Evolutionary conservation across 2,329 filamentous ascomycete species (phyloP).

Genomic region (Fusarium graminum): DNA sequence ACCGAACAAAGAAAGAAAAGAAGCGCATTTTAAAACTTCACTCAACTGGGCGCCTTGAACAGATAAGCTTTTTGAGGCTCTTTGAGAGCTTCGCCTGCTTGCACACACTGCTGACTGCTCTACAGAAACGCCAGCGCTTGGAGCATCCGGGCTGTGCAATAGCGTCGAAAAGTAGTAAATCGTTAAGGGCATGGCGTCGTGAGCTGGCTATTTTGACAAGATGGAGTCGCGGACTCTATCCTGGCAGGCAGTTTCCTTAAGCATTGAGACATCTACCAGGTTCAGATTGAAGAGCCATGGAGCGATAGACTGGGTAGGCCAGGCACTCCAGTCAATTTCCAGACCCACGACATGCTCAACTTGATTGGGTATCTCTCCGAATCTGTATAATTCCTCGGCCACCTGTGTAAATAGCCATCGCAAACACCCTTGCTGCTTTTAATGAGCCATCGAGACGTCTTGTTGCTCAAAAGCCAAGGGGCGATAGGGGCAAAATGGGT

Average conservation of each 20-base stretch:
- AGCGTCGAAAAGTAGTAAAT: slow-evolving; percentile 40
- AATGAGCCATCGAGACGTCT: slow-evolving; percentile 20
- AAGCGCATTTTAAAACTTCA: slow-evolving; percentile 18
- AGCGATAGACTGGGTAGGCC: not conserved
- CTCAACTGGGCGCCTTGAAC: slow-evolving; percentile 25
- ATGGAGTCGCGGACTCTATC: slow-evolving; percentile 33
- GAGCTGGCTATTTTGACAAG: slow-evolving; percentile 43
- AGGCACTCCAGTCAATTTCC: not conserved
- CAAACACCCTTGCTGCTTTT: slow-evolving; percentile 13
- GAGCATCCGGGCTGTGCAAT: slow-evolving; percentile 29
- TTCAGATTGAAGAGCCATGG: not conserved
- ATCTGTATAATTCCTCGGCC: not conserved
- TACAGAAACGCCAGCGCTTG: slow-evolving; percentile 34
- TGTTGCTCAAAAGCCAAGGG: slow-evolving; percentile 65
- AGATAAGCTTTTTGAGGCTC: slow-evolving; percentile 6
- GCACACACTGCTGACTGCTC: slow-evolving; percentile 25
- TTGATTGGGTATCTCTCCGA: not conserved
- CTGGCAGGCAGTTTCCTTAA: not conserved
- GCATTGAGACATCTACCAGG: slow-evolving; percentile 1
- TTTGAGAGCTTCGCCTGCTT: slow-evolving; percentile 21
- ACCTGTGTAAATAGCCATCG: slow-evolving; percentile 14
- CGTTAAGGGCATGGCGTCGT: slow-evolving; percentile 55
- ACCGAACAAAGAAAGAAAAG: slow-evolving; percentile 41
- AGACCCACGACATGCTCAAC: not conserved
- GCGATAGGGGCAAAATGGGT: slow-evolving; percentile 75